Evolutionary conservation across 208 protist species (phyloP).

Genomic region (Porcisia deanei): DNA sequence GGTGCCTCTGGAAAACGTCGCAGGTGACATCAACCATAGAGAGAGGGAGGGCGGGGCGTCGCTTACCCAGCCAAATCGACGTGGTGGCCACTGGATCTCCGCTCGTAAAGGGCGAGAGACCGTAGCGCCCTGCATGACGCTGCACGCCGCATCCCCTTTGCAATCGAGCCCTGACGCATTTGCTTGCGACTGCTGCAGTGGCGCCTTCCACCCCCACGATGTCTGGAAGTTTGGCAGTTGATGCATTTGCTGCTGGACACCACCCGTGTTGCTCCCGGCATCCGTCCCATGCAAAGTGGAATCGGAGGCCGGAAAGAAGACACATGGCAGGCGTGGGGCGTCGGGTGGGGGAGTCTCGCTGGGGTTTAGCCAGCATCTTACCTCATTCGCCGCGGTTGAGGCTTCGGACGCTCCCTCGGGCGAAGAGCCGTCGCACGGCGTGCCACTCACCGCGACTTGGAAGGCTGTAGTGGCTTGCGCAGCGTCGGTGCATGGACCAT

Average conservation of each 20-base stretch:
- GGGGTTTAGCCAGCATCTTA: conserved; percentile 13
- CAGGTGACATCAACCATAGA: conserved; percentile 17
- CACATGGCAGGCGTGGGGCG: conserved; percentile 16
- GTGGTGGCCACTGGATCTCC: conserved; percentile 27
- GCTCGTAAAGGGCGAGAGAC: not conserved
- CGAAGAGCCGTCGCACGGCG: not conserved
- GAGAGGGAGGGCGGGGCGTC: conserved; percentile 7
- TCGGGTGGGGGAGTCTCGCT: conserved; percentile 1
- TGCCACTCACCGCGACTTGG: not conserved
- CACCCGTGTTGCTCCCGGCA: not conserved
- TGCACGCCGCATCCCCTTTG: not conserved
- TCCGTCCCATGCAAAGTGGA: no score
- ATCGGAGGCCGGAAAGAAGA: not conserved
- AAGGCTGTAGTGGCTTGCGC: not conserved
- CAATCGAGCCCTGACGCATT: not conserved
- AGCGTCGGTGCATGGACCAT: conserved; percentile 4
- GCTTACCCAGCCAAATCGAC: conserved; percentile 22
- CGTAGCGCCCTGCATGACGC: not conserved
- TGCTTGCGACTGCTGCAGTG: not conserved
- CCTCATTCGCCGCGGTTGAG: not conserved
- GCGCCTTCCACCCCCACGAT: not conserved
- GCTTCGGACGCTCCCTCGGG: not conserved
- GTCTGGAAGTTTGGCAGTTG: not conserved
- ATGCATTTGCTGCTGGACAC: not conserved
- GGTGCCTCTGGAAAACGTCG: not conserved